Evolutionary conservation across 2,329 filamentous ascomycete genomes (phyloP), one percentile per base, ranked within the genome.

Genomic region (Fulvia fulva): DNA sequence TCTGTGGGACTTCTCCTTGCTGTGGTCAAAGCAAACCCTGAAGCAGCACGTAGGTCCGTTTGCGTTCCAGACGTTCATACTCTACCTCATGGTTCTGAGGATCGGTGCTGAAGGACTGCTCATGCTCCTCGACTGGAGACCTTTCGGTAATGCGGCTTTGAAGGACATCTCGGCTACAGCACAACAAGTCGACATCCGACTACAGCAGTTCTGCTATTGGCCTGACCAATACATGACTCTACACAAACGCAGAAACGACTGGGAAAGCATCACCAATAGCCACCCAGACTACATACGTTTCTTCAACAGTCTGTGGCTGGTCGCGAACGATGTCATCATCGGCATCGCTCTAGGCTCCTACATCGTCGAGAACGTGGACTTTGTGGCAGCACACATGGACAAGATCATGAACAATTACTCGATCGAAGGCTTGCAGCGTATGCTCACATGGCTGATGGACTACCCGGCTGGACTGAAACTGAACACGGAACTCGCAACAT

Each of bases 191-290:
- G 94, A 99, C 75, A 97, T 99, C 64, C 89, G 94, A 5, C 81
- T 99, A 22, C 91, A 97, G 71, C 94, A 99, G 72, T 97, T 97
- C 71, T 97, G 93, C 75, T 99, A 99, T 74, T 97, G 93, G 92
- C 95, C 94, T 1, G 91, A 96, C 75, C 93, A 99, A 73, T 97
- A 97, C 71, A 82, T 93, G 45, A 97, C 91, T 16, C 76, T 99
- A 49, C 87, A 92, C n/a, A 87, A 90, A 70, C 83, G 92, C 41
- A 95, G 96, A 71, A 86, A 87, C 62, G 91, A 96, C 67, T 97
- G 94, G 93, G 90, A 91, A 58, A 97, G 93, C 72, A 89, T 97
- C 56, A 97, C 92, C 0, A 94, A 88, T 50, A 96, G 88, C 67
- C 93, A 99, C 73, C 91, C 93, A 0, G 94, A 99, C 73, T 99